These are phyloP conservation scores for Silene conica DNA, from an alignment of 148 eudicot genomes.

Conservation along the genomic window DNA sequence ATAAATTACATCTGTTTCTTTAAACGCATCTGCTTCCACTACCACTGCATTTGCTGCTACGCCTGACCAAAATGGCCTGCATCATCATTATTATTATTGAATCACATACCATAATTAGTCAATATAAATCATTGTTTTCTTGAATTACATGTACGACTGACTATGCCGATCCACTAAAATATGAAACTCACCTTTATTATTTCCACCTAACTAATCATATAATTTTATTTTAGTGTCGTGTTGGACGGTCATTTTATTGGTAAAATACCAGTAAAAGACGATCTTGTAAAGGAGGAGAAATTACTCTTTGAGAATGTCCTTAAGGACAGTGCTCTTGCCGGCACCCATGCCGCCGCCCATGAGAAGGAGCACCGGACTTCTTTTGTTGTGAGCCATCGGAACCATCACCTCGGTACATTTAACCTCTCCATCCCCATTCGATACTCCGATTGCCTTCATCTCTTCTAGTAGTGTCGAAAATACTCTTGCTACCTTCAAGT, in stretches of 20 bases:
- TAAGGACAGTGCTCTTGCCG: conserved; percentile 95
- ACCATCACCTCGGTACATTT: conserved; percentile 74
- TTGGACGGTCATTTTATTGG: too few species aligned
- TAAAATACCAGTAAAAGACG: too few species aligned
- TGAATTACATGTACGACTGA: too few species aligned
- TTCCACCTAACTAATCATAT: conserved; percentile 17
- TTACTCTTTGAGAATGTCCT: conserved; percentile 77
- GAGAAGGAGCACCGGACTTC: conserved; percentile 81
- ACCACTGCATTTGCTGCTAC: conserved; percentile 67
- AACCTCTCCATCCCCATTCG: conserved; percentile 15
- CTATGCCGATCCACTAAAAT: background rate
- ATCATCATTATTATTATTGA: background rate
- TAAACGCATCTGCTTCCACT: conserved; percentile 94
- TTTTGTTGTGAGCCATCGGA: conserved; percentile 62
- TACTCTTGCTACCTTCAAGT: conserved; percentile 59
- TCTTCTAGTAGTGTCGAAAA: conserved; percentile 77
- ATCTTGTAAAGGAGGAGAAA: background rate
- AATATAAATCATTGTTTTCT: background rate
- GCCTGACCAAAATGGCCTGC: conserved; percentile 88
- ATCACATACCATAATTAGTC: background rate
- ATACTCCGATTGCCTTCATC: conserved; percentile 63
- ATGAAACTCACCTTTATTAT: background rate
- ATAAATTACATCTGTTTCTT: conserved; percentile 81
- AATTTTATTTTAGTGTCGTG: too few species aligned
- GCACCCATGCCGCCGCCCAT: conserved; percentile 99